A percentile compares a stretch with the other conserved stretches of the same genome.
These are phyloP conservation scores for Clonostachys chloroleuca DNA, from an alignment of 2,329 filamentous ascomycete genomes.

Conservation along the genomic window DNA sequence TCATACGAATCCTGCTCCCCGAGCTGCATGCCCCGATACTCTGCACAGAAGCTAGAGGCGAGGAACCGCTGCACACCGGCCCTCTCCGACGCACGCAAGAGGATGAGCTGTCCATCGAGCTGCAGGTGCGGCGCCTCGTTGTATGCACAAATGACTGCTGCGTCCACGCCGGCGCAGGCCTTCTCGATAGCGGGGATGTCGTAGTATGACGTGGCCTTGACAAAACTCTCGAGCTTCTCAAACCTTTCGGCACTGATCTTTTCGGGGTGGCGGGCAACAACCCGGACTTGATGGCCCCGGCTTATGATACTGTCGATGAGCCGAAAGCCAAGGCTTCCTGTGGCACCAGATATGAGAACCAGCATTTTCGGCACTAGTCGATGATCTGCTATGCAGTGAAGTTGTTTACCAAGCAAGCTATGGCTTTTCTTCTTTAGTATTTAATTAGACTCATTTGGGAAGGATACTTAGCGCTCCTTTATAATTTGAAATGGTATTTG, in stretches of 20 bases:
- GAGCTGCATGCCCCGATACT: slow-evolving; percentile 19
- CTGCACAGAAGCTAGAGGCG: slow-evolving; percentile 20
- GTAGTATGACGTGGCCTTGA: slow-evolving; percentile 13
- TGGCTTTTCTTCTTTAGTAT: too few species aligned
- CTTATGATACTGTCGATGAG: slow-evolving; percentile 13
- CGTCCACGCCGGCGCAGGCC: slow-evolving; percentile 23
- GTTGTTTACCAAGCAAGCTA: too few species aligned
- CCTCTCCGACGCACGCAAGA: slow-evolving; percentile 26
- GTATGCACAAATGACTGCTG: slow-evolving; percentile 25
- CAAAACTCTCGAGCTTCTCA: slow-evolving; percentile 16
- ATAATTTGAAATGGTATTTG: too few species aligned
- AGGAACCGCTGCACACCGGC: slow-evolving; percentile 21
- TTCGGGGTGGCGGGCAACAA: slow-evolving; percentile 18
- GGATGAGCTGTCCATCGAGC: slow-evolving; percentile 25
- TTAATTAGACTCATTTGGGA: too few species aligned
- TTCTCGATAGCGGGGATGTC: slow-evolving; percentile 22
- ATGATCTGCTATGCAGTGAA: too few species aligned
- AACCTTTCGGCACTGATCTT: slow-evolving; percentile 13
- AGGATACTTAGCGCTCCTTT: too few species aligned
- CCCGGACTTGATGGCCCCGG: slow-evolving; percentile 24
- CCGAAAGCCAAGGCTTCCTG: slow-evolving; percentile 24
- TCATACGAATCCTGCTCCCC: slow-evolving; percentile 24
- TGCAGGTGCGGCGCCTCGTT: slow-evolving; percentile 8
- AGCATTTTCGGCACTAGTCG: slow-evolving; percentile 15
- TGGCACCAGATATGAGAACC: slow-evolving; percentile 27